Evolutionary conservation across 768 basidiomycete genomes (phyloP), one percentile per base, ranked within the genome.

Genomic region (Lactifluus subvellereus): DNA sequence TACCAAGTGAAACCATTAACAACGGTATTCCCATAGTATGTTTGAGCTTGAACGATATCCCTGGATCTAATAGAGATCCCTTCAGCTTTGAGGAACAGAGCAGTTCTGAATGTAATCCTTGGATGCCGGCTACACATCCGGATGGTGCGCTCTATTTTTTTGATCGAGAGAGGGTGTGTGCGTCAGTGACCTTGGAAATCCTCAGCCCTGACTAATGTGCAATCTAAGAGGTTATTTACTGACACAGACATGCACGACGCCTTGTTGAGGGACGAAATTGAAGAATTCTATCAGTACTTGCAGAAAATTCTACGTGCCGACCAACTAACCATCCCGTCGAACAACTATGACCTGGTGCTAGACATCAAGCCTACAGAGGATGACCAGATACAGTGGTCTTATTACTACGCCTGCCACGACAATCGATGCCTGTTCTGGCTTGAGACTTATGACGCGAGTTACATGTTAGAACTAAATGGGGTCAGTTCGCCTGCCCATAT

Each of bases 71-170:
- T 13, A 7, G 4, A 14, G 6, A 33, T 43, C 10, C 40, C 42
- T 50, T 32, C 37, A 62, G 61, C 30, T 20, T 22, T 20, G 2
- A 27, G 2, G 51, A 58, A 3, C 22, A 37, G 4, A 32, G 0
- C 2, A 18, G 3, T n/a, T 13, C 13, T 30, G 57, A 62, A 0
- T 40, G 43, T 20, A 18, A 10, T 11, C 35, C 35, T 37, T 37
- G 10, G 86, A 70, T 43, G 4, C 69, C 77, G 0, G 72, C 74
- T 38, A 71, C 75, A 2, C 86, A 87, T 66, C 85, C 86, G 0
- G 86, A 88, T 71, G 86, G 86, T 4, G 79, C 77, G 22, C 75
- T 80, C 18, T 88, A 86, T 68, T 88, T 82, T 61, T 78, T 77
- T 66, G 75, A 84, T 59, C 27, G 59, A 50, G 66, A 73, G 8